phyloP scores from a whole-genome alignment of 805 yeast species.

The Nakazawaea holstii region DNA sequence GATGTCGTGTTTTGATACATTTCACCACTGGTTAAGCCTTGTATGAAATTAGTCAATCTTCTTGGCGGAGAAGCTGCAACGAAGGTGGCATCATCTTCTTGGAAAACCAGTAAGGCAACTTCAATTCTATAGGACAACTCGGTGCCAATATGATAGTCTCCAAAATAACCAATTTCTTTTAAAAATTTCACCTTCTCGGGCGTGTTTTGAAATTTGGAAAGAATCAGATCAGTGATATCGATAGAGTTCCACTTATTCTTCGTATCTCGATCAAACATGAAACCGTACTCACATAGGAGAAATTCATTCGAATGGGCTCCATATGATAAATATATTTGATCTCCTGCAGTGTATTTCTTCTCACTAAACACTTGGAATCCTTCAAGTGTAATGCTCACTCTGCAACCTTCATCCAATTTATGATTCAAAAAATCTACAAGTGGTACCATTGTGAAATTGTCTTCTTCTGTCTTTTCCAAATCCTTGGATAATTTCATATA shows the following conservation, averaged over 20 bases:
- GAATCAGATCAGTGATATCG: conserved; percentile 49
- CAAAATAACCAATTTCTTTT: conserved; percentile 51
- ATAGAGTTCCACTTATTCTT: conserved; percentile 73
- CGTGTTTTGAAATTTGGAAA: conserved; percentile 25
- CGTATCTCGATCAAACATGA: conserved; percentile 35
- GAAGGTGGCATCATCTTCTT: conserved; percentile 22
- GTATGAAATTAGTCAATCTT: conserved; percentile 31
- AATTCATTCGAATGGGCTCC: conserved; percentile 89
- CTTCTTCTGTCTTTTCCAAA: conserved; percentile 41
- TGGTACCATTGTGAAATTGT: conserved; percentile 88
- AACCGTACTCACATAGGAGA: conserved; percentile 83
- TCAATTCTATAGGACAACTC: conserved; percentile 68
- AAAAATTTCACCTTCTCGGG: conserved; percentile 40
- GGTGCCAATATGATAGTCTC: conserved; percentile 63
- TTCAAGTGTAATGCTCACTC: conserved; percentile 32
- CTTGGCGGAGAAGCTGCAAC: conserved; percentile 20
- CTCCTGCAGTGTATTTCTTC: conserved; percentile 27
- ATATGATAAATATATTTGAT: conserved; percentile 69
- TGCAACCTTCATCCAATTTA: conserved; percentile 44
- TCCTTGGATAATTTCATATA: conserved; percentile 57
- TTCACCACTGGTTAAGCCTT: conserved; percentile 39
- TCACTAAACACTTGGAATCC: conserved; percentile 52
- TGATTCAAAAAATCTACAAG: conserved; percentile 87
- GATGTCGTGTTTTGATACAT: conserved; percentile 28
- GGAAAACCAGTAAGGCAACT: conserved; percentile 63